These are phyloP conservation scores for Glycine latifolia DNA, from an alignment of 306 rosid genomes.

Conservation along the genomic window DNA sequence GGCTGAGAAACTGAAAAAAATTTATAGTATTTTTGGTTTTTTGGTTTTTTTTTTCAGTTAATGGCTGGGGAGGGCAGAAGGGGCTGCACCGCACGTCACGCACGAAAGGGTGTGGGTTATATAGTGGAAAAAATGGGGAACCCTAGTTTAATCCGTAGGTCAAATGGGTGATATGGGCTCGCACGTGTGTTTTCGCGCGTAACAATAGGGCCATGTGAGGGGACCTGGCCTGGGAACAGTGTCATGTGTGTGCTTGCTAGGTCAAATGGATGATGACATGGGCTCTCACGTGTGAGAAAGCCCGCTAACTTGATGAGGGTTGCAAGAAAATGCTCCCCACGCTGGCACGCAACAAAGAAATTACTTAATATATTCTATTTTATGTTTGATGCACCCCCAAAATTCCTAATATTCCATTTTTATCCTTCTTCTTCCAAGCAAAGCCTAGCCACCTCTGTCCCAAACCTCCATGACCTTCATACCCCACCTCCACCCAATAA, in stretches of 20 bases:
- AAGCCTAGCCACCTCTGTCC: no score
- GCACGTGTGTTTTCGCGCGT: not conserved
- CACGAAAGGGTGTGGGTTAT: conserved; percentile 44
- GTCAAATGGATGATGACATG: not conserved
- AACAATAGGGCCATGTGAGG: conserved; percentile 19
- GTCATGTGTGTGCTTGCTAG: not conserved
- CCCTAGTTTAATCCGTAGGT: conserved; percentile 52
- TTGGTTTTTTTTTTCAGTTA: conserved; percentile 25
- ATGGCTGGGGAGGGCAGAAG: conserved; percentile 68
- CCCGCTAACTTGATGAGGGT: no score
- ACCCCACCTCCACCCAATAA: no score
- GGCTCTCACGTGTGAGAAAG: conserved; percentile 5
- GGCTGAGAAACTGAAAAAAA: conserved; percentile 28
- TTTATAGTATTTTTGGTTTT: conserved; percentile 37
- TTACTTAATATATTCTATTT: no score
- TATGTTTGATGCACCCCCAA: no score
- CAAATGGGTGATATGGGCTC: conserved; percentile 38
- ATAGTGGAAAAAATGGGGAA: conserved; percentile 33
- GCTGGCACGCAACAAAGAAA: no score
- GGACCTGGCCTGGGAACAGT: not conserved
- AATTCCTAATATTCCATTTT: no score
- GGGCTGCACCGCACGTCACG: conserved; percentile 66
- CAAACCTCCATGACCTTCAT: no score
- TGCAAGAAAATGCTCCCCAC: no score
- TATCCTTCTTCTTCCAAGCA: no score